Percentiles rank a stretch among this genome's conserved stretches.
These are phyloP conservation scores for Sanghuangporus baumii DNA, from an alignment of 1,284 basidiomycete species.

Conservation along the genomic window DNA sequence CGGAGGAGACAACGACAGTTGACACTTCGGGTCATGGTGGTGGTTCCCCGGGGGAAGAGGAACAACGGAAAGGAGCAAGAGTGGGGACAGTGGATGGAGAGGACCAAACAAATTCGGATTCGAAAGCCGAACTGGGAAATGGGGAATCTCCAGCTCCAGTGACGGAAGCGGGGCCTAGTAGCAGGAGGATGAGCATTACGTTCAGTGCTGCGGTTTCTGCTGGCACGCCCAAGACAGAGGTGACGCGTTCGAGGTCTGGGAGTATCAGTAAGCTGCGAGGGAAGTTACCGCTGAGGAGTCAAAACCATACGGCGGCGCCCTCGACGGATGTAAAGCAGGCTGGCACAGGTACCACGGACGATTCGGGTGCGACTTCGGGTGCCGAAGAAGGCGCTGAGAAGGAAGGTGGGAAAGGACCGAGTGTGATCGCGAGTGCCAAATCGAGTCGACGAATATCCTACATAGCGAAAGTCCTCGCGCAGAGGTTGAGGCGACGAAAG, in stretches of 20 bases:
- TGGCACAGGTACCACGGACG: not conserved
- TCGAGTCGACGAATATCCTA: not conserved
- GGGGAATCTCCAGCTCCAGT: not conserved
- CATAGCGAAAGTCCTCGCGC: not conserved
- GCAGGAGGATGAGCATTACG: slow-evolving; percentile 4
- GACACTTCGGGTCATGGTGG: not conserved
- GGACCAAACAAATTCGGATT: not conserved
- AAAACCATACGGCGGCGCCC: not conserved
- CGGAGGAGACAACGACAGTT: not conserved
- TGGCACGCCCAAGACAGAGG: not conserved
- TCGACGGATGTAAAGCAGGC: not conserved
- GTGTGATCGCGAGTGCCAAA: not conserved
- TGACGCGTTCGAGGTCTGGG: not conserved
- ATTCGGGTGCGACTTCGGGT: not conserved
- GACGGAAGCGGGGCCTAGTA: not conserved
- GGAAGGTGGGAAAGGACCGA: not conserved
- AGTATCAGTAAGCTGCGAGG: slow-evolving; percentile 4
- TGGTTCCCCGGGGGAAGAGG: not conserved
- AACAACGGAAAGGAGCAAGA: not conserved
- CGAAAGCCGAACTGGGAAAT: not conserved
- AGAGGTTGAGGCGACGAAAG: not conserved
- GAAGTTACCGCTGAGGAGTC: not conserved
- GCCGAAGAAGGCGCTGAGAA: not conserved
- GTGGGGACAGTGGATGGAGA: not conserved
- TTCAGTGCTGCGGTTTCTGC: not conserved